phyloP scores from a whole-genome alignment of 169 alveolate species.

The Cyclospora cayetanensis region DNA sequence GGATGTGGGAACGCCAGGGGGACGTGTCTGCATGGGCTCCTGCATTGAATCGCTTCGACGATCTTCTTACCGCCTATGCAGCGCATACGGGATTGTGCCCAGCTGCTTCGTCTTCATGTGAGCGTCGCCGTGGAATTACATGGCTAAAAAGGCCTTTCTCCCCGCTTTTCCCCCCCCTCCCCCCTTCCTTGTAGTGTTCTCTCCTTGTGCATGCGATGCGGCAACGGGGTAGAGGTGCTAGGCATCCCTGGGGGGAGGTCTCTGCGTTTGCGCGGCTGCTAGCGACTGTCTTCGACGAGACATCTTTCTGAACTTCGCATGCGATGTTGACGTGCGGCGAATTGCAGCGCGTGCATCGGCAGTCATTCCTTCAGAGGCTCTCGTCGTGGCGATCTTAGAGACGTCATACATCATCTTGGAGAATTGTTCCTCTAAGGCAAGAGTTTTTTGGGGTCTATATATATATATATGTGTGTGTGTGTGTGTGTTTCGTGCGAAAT shows the following conservation, averaged over 20 bases:
- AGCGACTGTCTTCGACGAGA: too few relatives aligned
- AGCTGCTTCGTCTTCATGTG: background rate
- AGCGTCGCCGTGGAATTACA: background rate
- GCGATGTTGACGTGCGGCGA: too few relatives aligned
- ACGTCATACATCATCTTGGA: constrained; percentile 65
- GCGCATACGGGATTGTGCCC: constrained; percentile 40
- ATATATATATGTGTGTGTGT: too few relatives aligned
- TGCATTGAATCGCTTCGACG: constrained; percentile 64
- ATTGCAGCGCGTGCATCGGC: constrained; percentile 27
- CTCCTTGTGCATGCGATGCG: background rate
- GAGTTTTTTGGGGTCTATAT: background rate
- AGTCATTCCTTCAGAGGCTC: constrained; percentile 61
- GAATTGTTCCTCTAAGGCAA: constrained; percentile 69
- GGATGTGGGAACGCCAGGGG: constrained; percentile 74
- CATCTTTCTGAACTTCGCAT: too few relatives aligned
- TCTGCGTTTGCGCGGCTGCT: too few relatives aligned
- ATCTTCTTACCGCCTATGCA: constrained; percentile 55
- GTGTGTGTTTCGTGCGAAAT: too few relatives aligned
- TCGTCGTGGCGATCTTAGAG: constrained; percentile 58
- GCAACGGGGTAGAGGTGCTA: background rate
- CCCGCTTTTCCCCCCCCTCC: background rate
- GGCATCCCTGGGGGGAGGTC: background rate
- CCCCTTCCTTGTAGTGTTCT: too few relatives aligned
- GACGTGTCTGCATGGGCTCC: constrained; percentile 73
- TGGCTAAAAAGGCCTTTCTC: background rate